phyloP scores from a whole-genome alignment of 1,284 basidiomycete species.

The Bjerkandera adusta region DNA sequence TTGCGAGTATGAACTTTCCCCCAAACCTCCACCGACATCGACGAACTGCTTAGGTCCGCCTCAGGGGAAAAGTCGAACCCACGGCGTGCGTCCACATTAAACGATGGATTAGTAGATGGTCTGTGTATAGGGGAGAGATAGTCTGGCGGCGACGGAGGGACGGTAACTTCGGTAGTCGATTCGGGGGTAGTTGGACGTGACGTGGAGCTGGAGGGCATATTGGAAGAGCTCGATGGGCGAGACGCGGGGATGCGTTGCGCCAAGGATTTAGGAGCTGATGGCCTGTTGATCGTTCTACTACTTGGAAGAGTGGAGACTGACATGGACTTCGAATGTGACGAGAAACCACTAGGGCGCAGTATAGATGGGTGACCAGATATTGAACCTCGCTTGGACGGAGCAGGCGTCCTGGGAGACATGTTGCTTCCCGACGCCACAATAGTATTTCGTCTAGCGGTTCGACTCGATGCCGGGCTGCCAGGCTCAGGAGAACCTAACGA shows the following conservation, averaged over 20 bases:
- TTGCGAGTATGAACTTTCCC: slow-evolving; percentile 34
- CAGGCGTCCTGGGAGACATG: slow-evolving; percentile 15
- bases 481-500: background rate
- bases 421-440: slow-evolving; percentile 4
- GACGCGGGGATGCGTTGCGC: slow-evolving; percentile 2
- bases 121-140: slow-evolving; percentile 71
- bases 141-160: too few relatives aligned
- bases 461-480: background rate
- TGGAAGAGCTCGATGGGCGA: background rate
- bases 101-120: slow-evolving; percentile 77
- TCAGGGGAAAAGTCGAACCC: slow-evolving; percentile 44
- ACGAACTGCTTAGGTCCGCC: slow-evolving; percentile 47
- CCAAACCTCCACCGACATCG: slow-evolving; percentile 59
- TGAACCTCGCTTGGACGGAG: slow-evolving; percentile 9
- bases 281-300: slow-evolving; percentile 9
- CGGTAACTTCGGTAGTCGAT: slow-evolving; percentile 11
- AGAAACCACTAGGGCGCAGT: slow-evolving; percentile 1
- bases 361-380: background rate
- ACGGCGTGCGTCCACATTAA: slow-evolving; percentile 50
- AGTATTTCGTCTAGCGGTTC: slow-evolving; percentile 11
- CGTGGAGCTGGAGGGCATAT: background rate
- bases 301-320: slow-evolving; percentile 14
- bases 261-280: slow-evolving; percentile 15
- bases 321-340: slow-evolving; percentile 12
- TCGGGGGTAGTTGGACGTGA: slow-evolving; percentile 17